Evolutionary conservation across 2,329 filamentous ascomycete species (phyloP), one percentile per base, ranked within the genome.

Genomic region (Pseudomassariella vexata): DNA sequence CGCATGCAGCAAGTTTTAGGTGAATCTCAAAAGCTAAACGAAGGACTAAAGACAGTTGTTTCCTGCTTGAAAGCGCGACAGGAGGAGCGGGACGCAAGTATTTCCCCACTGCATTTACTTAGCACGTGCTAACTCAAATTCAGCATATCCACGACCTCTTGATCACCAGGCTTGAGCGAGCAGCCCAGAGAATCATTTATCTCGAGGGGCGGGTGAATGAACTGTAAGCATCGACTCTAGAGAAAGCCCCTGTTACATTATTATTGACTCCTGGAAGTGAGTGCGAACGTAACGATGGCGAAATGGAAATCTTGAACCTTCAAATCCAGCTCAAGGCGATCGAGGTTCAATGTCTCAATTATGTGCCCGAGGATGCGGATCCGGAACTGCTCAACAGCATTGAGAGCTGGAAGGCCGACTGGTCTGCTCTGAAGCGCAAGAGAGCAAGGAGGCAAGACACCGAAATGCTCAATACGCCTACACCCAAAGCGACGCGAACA

Each of bases 101-200:
- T 26, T 19, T 27, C 19, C 36, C 26, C 30, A 24, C 30, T 5
- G 15, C 27, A n/a, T 35, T 6, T 20, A 18, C 28, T 9, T 19
- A 10, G 32, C 3, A 15, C 10, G 33, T 46, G 44, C 40, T 63
- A 35, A 61, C 48, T 11, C 9, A 38, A 27, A 28, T 33, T 19
- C 44, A 76, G 64, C 75, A 80, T 42, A 78, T 84, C 36, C 76
- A 82, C 46, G 65, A 65, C 16, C 55, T 82, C 19, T 68, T 82
- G 15, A 65, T 77, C 32, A 67, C 67, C 24, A 68, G 75, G 38
- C 68, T 73, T 36, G 70, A 80, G 49, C 63, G 63, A 22, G 67
- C 78, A 30, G 68, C 71, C 24, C 63, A 75, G 41, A 70, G 70
- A 32, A 75, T 82, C 36, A 62, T 76, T 16, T 70, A 73, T 36